Conservation (phyloP, 2,329 filamentous ascomycete species). For the Aspergillus fructus region DNA sequence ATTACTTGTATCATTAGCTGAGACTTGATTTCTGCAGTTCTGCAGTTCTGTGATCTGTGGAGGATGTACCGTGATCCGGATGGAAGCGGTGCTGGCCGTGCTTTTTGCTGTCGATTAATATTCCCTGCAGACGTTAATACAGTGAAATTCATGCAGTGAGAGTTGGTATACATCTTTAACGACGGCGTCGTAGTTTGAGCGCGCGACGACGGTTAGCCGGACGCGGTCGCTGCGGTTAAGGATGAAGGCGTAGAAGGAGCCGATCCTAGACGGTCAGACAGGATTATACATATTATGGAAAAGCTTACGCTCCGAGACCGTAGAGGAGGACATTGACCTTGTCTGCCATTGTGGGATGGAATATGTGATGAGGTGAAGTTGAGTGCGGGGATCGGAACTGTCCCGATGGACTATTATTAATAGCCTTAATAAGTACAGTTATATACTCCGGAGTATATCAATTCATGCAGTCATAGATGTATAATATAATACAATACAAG, state of each 20-base stretch:
- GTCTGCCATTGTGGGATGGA: constrained; percentile 1
- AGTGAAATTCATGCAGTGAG: background rate
- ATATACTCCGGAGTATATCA: background rate
- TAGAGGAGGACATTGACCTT: constrained; percentile 50
- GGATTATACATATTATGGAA: background rate
- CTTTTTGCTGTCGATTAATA: constrained; percentile 43
- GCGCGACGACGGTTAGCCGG: constrained; percentile 44
- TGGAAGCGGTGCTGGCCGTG: constrained; percentile 40
- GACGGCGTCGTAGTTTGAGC: constrained; percentile 48
- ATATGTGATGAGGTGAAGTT: background rate
- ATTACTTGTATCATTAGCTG: constrained; percentile 31
- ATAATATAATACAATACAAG: no score
- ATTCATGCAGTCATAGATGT: background rate
- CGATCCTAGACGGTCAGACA: constrained; percentile 43
- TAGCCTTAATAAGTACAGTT: background rate
- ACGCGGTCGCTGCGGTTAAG: constrained; percentile 44
- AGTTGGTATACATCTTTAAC: constrained; percentile 32
- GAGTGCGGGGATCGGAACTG: background rate
- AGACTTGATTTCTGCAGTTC: background rate
- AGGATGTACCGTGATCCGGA: constrained; percentile 34
- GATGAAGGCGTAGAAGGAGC: constrained; percentile 59
- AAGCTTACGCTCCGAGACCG: constrained; percentile 54
- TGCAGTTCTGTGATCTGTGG: background rate
- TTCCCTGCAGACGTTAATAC: constrained; percentile 28
- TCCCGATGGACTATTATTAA: background rate